These are phyloP conservation scores for Aquilaria yunnanensis DNA, from an alignment of 345 rosid genomes.

Conservation along the genomic window DNA sequence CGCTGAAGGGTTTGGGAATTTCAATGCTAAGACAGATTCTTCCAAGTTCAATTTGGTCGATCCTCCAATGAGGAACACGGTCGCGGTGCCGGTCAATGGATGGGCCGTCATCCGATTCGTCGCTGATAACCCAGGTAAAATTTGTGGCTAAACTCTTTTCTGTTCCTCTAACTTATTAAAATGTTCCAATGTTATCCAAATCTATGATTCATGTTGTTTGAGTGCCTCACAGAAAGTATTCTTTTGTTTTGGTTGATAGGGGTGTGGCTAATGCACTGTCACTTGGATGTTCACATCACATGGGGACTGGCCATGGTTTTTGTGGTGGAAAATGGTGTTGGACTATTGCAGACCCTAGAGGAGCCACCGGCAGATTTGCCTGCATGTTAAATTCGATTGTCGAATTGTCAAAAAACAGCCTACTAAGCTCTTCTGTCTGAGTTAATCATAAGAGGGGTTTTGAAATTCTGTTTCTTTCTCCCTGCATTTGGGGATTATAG, in stretches of 20 bases:
- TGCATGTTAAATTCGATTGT: constrained; percentile 27
- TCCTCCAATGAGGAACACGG: constrained; percentile 85
- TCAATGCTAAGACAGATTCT: constrained; percentile 49
- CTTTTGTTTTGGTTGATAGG: constrained; percentile 24
- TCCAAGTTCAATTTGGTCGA: constrained; percentile 71
- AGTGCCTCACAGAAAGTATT: too few relatives aligned
- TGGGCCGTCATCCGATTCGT: constrained; percentile 91
- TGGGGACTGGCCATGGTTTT: constrained; percentile 90
- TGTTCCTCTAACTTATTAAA: too few relatives aligned
- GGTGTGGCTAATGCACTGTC: constrained; percentile 86
- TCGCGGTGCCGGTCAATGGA: constrained; percentile 58
- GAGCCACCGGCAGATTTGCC: constrained; percentile 65
- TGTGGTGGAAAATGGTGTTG: constrained; percentile 66
- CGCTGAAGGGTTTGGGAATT: constrained; percentile 80
- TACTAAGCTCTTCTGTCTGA: too few relatives aligned
- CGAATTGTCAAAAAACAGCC: neutral
- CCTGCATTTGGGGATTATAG: constrained; percentile 32
- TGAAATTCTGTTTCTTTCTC: constrained; percentile 1
- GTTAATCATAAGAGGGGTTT: constrained; percentile 1
- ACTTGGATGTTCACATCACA: constrained; percentile 72
- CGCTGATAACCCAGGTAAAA: constrained; percentile 79
- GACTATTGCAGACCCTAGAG: constrained; percentile 41
- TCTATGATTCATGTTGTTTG: too few relatives aligned
- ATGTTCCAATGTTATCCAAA: neutral
- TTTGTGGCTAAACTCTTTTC: neutral